Percentiles rank a stretch among this genome's conserved stretches.
Conservation (phyloP, 495 filamentous ascomycete genomes). For the Cladorrhinum samala region DNA sequence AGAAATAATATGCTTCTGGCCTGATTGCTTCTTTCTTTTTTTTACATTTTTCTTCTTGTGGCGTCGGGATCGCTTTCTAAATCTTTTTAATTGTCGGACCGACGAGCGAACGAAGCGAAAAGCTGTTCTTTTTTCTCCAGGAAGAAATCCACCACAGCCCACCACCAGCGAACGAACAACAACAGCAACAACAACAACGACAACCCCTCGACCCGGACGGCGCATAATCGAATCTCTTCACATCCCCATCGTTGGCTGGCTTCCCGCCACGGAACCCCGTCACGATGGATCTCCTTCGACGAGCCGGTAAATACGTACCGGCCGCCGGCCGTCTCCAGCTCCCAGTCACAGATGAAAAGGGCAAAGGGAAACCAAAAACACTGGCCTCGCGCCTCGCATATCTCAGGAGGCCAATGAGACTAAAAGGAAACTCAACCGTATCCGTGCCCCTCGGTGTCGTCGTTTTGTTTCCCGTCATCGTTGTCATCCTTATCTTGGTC, state of each 20-base stretch:
- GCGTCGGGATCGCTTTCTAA: background rate
- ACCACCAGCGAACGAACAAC: background rate
- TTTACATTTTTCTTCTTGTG: conserved; percentile 5
- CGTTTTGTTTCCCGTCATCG: conserved; percentile 84
- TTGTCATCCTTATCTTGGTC: conserved; percentile 83
- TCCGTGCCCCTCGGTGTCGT: conserved; percentile 92
- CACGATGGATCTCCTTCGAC: conserved; percentile 52
- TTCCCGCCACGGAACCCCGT: conserved; percentile 19
- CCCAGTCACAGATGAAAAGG: conserved; percentile 43
- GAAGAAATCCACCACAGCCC: background rate
- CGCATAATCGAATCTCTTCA: background rate
- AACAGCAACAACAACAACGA: too few relatives aligned
- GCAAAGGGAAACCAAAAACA: conserved; percentile 24
- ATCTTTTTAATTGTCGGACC: background rate
- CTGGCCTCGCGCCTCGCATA: conserved; percentile 61
- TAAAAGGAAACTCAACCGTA: conserved; percentile 90
- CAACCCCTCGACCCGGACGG: background rate
- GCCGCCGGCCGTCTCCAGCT: conserved; percentile 31
- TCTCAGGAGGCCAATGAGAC: conserved; percentile 78
- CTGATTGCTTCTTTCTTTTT: conserved; percentile 3
- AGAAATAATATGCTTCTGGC: too few relatives aligned
- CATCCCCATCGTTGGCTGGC: conserved; percentile 8
- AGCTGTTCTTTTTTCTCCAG: background rate
- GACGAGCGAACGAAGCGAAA: background rate
- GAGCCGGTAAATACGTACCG: conserved; percentile 45